Percentiles rank a stretch among this genome's conserved stretches.
phyloP scores from a whole-genome alignment of 805 yeast genomes.

The Torulaspora quercuum region DNA sequence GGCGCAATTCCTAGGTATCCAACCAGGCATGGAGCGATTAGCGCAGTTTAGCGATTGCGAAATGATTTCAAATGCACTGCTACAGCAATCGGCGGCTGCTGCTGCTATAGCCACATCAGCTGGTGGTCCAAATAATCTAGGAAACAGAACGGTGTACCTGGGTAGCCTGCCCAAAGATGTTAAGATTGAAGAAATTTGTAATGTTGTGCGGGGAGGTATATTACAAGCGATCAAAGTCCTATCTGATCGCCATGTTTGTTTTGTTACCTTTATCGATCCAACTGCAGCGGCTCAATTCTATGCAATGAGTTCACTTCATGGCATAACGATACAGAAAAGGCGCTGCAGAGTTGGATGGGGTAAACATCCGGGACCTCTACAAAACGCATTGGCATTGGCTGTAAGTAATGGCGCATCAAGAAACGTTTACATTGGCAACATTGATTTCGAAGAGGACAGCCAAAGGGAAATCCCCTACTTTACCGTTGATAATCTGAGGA shows the following conservation, averaged over 20 bases:
- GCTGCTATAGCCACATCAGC: slow-evolving; percentile 95
- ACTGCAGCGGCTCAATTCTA: slow-evolving; percentile 96
- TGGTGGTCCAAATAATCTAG: slow-evolving; percentile 88
- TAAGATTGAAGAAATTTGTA: slow-evolving; percentile 89
- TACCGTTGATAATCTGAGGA: slow-evolving; percentile 58
- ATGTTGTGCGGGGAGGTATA: slow-evolving; percentile 92
- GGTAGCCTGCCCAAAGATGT: slow-evolving; percentile 89
- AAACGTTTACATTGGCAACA: slow-evolving; percentile 83
- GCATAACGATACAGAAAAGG: slow-evolving; percentile 78
- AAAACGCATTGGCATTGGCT: slow-evolving; percentile 81
- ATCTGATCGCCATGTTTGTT: slow-evolving; percentile 85
- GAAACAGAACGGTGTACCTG: slow-evolving; percentile 88
- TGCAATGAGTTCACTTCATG: slow-evolving; percentile 89
- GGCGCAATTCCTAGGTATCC: slow-evolving; percentile 86
- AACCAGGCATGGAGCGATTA: slow-evolving; percentile 82
- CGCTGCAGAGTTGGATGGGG: slow-evolving; percentile 97
- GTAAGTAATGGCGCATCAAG: slow-evolving; percentile 93
- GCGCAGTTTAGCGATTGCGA: slow-evolving; percentile 64
- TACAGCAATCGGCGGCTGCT: slow-evolving; percentile 94
- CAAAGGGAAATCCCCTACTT: slow-evolving; percentile 36
- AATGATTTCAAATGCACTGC: slow-evolving; percentile 63
- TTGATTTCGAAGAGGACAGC: slow-evolving; percentile 39
- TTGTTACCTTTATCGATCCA: slow-evolving; percentile 93
- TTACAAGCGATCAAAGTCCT: slow-evolving; percentile 78
- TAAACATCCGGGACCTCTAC: slow-evolving; percentile 88